Base-by-base conservation (phyloP, 2,329 filamentous ascomycete species). In the Cyphellophora attinorum region DNA sequence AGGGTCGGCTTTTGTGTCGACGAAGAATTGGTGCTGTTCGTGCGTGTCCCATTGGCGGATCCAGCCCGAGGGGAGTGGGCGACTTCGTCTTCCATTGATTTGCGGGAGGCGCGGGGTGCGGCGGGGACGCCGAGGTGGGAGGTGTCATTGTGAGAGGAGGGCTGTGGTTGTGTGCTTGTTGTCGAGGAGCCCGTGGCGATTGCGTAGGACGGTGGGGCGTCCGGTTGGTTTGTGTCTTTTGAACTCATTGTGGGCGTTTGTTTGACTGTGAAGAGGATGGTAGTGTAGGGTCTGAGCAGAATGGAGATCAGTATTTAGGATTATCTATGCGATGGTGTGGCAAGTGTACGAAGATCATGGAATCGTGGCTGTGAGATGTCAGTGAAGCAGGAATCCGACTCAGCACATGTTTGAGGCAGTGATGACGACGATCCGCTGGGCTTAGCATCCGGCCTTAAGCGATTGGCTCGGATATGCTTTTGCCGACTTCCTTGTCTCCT, bases 11-110 rank as follows among this genome's bases (percentile, higher is more conserved):
- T 48, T 64, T 2, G 71, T 77, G 53, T 78, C 69, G 47, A 78
- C 73, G 54, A 74, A 78, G 65, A 76, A 79, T 47, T 77, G 73
- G 47, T 78, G 74, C 12, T 65, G 51, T 10, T 60, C 61, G 33
- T 67, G 48, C 1, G 62, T 50, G 48, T 79, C 74, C 51, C 67
- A 77, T 39, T 66, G 62, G 3, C 74, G 59, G 1, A 76, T 56
- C 74, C 74, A 78, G 27, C 72, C 72, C 11, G 53, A 38, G 0
- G 74, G 73, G 0, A 77, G 59, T 1, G 65, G 59, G 4, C 74
- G 63, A 6, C 59, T 46, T 76, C 71, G 45, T 78, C 74, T 58
- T 78, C 74, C 72, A 78, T 78, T 15, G 63, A 68, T n/a, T 72
- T 64, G 10, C 73, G 64, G 19, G 57, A 55, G 8, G 60, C 57